Conservation (phyloP, 2,329 filamentous ascomycete genomes). For the Fulvia fulva region DNA sequence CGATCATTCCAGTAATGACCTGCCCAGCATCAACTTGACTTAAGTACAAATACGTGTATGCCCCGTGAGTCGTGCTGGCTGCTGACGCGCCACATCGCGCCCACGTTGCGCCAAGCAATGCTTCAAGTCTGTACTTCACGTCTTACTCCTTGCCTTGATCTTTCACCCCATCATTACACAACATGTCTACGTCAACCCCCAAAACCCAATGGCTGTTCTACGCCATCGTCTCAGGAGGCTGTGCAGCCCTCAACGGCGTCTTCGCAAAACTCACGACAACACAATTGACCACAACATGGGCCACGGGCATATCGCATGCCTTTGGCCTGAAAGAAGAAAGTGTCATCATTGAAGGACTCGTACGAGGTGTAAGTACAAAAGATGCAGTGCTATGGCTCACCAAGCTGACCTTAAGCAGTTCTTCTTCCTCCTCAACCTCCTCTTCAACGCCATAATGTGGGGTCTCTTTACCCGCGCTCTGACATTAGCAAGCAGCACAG, state of each 20-base stretch:
- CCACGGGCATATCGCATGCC: constrained; percentile 45
- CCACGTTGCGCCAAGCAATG: background rate
- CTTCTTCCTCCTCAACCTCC: constrained; percentile 71
- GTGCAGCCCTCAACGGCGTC: constrained; percentile 75
- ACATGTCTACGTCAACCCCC: constrained; percentile 6
- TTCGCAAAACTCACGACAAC: constrained; percentile 78
- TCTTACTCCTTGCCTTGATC: background rate
- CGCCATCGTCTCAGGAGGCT: constrained; percentile 69
- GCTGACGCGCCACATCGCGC: too few species aligned
- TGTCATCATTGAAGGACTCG: constrained; percentile 46
- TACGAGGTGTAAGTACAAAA: constrained; percentile 49
- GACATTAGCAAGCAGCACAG: constrained; percentile 69
- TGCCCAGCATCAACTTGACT: too few species aligned
- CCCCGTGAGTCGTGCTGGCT: too few species aligned
- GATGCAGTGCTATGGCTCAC: background rate
- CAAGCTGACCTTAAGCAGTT: constrained; percentile 45
- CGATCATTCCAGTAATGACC: too few species aligned
- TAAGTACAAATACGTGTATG: too few species aligned
- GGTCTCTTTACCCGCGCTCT: constrained; percentile 75
- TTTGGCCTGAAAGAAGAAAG: constrained; percentile 46
- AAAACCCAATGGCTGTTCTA: constrained; percentile 54
- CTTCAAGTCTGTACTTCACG: background rate
- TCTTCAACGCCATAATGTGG: constrained; percentile 81
- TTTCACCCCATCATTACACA: background rate
- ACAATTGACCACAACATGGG: constrained; percentile 53